Base-by-base conservation (phyloP, 805 yeast genomes). In the Cyberlindnera suaveolens region DNA sequence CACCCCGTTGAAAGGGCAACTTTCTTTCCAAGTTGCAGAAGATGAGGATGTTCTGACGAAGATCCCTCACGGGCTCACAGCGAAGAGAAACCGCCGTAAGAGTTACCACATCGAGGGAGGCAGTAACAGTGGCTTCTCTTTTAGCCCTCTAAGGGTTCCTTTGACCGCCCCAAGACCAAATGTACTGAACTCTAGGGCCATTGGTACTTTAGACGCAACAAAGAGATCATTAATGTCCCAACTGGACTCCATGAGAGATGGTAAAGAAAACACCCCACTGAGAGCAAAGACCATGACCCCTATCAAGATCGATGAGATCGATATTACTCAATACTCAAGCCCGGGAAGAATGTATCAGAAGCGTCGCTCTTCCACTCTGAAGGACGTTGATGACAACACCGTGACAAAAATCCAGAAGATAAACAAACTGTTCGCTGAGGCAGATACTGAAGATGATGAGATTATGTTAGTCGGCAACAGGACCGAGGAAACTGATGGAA, bases 51-150 rank as follows among this genome's bases (percentile, higher is more conserved):
- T 40, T 9, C 16, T 58, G 19, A 56, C 54, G 19, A 65, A 58
- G 48, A 66, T 68, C 39, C 75, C 77, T 2, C 79, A 75, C 52
- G 80, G 80, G 0, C 54, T 75, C 31, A 54, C 60, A 9, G 58
- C 58, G 2, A 58, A 58, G 44, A 50, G 48, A 38, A 54, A 52
- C 35, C 62, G 62, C 42, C 62, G 62, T 38, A 53, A 50, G 42
- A 56, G 58, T 34, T 52, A 46, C 37, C 55, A 51, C 36, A 42
- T 46, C 19, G 47, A 34, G 18, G 13, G 33, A 11, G 3, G 18
- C 27, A 14, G 18, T 3, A 7, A n/a, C 6, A 19, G 15, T 4
- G 26, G 26, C 6, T 48, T 50, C 27, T 39, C 44, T n/a, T 10
- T 47, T 9, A 50, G 50, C 17, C 58, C 62, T 4, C 33, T 48